phyloP scores from a whole-genome alignment of 164 flowering plant species.

The Litsea cubeba region DNA sequence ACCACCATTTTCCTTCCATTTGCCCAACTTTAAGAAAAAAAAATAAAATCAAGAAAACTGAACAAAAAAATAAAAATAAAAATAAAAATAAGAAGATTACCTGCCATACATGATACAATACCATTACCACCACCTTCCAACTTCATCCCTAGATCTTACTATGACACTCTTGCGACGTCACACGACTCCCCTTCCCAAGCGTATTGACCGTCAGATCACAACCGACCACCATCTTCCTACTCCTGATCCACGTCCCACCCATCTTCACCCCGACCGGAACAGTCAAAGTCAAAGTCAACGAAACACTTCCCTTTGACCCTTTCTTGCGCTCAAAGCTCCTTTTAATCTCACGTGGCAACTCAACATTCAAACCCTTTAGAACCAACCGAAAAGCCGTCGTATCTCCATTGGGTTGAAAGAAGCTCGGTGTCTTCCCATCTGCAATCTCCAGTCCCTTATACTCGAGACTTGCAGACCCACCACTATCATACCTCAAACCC shows the following conservation, averaged over 20 bases:
- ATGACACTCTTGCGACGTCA: conserved; percentile 34
- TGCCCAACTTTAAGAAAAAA: neutral
- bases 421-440: conserved; percentile 20
- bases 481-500: conserved; percentile 24
- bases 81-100: neutral
- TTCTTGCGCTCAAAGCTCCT: conserved; percentile 16
- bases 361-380: conserved; percentile 13
- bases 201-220: conserved; percentile 37
- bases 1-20: neutral
- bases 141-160: conserved; percentile 5
- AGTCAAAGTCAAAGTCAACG: conserved; percentile 19
- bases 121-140: neutral
- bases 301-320: conserved; percentile 4
- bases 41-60: neutral
- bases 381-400: conserved; percentile 7
- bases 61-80: neutral
- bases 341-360: conserved; percentile 32
- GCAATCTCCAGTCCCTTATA: conserved; percentile 29
- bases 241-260: conserved; percentile 14
- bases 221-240: conserved; percentile 16
- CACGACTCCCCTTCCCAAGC: conserved; percentile 18
- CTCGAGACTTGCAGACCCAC: conserved; percentile 28
- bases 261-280: conserved; percentile 20
- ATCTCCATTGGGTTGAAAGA: conserved; percentile 12
- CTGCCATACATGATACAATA: neutral